Base-by-base conservation (phyloP, 495 filamentous ascomycete species). In the Neurospora tetraspora region DNA sequence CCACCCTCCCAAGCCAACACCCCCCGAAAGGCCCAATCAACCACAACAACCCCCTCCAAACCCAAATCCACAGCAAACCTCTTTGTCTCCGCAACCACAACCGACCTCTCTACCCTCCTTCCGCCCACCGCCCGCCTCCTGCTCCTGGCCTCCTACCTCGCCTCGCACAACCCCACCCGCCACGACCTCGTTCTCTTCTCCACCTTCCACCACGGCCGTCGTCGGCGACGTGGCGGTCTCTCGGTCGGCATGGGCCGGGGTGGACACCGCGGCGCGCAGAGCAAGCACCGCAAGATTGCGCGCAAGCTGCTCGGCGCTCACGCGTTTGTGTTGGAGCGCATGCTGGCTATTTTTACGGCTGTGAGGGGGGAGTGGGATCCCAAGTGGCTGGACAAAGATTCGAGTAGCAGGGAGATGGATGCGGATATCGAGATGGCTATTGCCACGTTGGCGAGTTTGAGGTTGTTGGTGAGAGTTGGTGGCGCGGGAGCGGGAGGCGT, bases 61-160 rank as follows among this genome's bases (percentile, higher is more conserved):
- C 34, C 70, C 42, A 68, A 71, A 39, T 2, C 70, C 14, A 27
- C 65, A 5, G 14, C 68, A n/a, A 40, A 40, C 20, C 39, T 69
- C 39, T 11, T 23, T 3, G 16, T 73, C 70, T 36, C 70, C 37
- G 76, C 82, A 38, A 34, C 61, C 27, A 11, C 72, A 0, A 36
- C 77, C 4, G 81, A 80, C 74, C 77, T 82, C 1, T 80, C 85
- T 2, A 38, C 78, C 74, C 85, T 87, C 37, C 86, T 98, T 34
- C 93, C 94, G 12, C 91, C 93, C 75, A 93, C 92, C 77, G 90
- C 96, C 27, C 91, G 93, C 65, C 84, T 93, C 45, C 88, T 98
- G 72, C 87, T 99, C 16, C 87, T 95, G 43, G 92, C 94, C 69
- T 90, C 94, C 27, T 99, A 97, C 81, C 88, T 99, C 5, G 93